Evolutionary conservation across 1,139 yeast genomes (phyloP), one percentile per base, ranked within the genome.

Genomic region (Suhomyces terraborum): DNA sequence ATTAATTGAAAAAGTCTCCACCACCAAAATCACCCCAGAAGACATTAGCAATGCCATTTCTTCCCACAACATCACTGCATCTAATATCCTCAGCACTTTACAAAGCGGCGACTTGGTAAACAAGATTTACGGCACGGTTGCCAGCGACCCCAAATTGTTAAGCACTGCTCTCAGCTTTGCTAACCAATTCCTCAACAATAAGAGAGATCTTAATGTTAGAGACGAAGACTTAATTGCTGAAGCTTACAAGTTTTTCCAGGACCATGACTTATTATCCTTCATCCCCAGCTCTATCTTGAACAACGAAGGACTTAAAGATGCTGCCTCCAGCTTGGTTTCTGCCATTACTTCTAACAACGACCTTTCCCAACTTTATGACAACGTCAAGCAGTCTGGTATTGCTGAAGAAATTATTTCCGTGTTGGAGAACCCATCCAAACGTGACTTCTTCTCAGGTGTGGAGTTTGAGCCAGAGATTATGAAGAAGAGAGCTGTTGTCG

Each of bases 251-350:
- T 48, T 56, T 7, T 58, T 66, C 37, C 40, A 56, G 13, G 51
- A 54, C 35, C 58, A 66, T 14, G 64, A 57, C 8, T 48, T 62
- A 30, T 50, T 59, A 18, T 51, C 55, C 21, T 47, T 52, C 14
- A 50, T 62, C 34, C 51, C 62, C 35, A 43, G 41, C 14, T 50
- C 56, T 8, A 48, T 64, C 24, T 49, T 60, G 38, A 55, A 56
- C 42, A 57, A 61, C 46, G 54, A 53, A 36, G 45, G 52, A 6
- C 43, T 60, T 29, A 37, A 47, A 25, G 43, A 45, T 16, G 49
- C 55, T 26, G 63, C 61, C 37, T 42, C 58, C n/a, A 43, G 46
- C 14, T 49, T 63, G 40, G 43, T 58, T 8, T 36, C 42, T 7
- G 38, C 40, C 23, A 37, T 29, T 28, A 44, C 65, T 36, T 42